Evolutionary conservation across 352 stramenopile genomes (phyloP).

Genomic region (Hyaloperonospora arabidopsidis): DNA sequence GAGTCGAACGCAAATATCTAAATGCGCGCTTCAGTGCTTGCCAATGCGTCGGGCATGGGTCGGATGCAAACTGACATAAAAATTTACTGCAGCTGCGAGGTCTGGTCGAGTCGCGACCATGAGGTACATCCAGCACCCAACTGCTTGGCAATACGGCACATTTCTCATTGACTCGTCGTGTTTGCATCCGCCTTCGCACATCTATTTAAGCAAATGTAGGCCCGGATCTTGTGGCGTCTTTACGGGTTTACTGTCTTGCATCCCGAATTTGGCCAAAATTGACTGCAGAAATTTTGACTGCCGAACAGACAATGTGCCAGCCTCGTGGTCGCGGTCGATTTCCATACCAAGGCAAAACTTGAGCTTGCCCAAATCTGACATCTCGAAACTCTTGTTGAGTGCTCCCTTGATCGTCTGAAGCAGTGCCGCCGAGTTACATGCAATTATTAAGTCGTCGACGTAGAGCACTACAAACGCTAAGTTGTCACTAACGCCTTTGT

Average conservation of each 20-base stretch:
- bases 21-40: background rate
- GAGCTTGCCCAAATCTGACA: background rate
- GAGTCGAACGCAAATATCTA: background rate
- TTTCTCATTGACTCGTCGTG: background rate
- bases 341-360: background rate
- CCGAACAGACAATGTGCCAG: background rate
- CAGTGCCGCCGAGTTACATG: background rate
- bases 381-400: background rate
- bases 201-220: too few relatives aligned
- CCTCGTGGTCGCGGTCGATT: background rate
- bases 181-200: background rate
- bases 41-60: background rate
- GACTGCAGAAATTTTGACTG: background rate
- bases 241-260: background rate
- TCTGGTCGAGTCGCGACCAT: background rate
- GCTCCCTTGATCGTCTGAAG: background rate
- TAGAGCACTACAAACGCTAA: background rate
- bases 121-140: background rate
- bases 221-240: background rate
- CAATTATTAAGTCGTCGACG: background rate
- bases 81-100: background rate
- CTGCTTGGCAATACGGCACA: background rate
- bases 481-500: background rate
- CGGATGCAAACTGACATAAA: background rate
- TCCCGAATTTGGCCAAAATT: background rate